Evolutionary conservation across 1,284 basidiomycete species (phyloP).

Genomic region (Cryptococcus wingfieldii): DNA sequence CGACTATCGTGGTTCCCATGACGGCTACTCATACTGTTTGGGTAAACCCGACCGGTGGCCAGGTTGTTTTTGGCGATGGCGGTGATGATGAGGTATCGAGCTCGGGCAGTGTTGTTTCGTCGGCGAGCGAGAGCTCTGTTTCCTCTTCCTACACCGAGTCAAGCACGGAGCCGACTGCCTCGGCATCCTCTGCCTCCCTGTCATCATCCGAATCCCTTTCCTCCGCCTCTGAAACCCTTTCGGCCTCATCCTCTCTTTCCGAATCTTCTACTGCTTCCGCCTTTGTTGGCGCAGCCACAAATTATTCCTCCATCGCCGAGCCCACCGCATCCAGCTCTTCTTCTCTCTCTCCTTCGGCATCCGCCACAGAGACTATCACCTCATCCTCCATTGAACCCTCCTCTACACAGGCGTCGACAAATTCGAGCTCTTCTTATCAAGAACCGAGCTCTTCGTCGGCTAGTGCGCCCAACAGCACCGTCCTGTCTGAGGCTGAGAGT

Average conservation of each 20-base stretch:
- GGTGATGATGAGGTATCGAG: not conserved
- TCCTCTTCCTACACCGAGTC: conserved; percentile 4
- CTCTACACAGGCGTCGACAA: conserved; percentile 10
- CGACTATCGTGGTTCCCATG: conserved; percentile 38
- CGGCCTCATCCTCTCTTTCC: conserved; percentile 8
- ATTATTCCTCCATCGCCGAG: not conserved
- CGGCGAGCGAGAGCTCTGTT: not conserved
- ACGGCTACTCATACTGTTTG: conserved; percentile 42
- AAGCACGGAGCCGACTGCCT: not conserved
- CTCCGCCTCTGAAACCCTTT: not conserved
- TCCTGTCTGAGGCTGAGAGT: not conserved
- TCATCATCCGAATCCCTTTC: conserved; percentile 1
- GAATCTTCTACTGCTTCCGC: conserved; percentile 1
- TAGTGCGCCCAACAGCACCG: not conserved
- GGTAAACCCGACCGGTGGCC: conserved; percentile 33
- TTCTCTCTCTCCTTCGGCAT: conserved; percentile 6
- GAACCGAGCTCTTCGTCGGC: conserved; percentile 19
- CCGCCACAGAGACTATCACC: not conserved
- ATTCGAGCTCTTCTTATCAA: conserved; percentile 11
- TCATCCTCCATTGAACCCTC: not conserved
- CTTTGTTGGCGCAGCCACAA: not conserved
- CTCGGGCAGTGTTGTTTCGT: not conserved
- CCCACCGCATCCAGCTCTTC: conserved; percentile 7
- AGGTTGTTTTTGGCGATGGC: conserved; percentile 16
- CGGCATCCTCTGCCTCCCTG: conserved; percentile 2